Conservation (phyloP, 2,329 filamentous ascomycete species). For the Alternaria incomplexa region DNA sequence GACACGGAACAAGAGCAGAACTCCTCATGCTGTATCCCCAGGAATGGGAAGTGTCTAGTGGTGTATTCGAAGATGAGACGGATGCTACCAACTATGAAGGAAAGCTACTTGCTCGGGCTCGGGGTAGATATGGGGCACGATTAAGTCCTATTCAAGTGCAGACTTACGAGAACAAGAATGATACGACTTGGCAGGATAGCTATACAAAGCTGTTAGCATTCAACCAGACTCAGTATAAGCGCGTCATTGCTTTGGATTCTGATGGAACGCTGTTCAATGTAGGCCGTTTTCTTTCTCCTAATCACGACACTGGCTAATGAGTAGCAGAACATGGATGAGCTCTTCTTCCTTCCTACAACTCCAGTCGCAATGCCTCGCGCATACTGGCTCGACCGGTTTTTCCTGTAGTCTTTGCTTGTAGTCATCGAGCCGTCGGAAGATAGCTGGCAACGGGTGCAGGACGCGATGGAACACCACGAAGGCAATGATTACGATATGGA, state of each 20-base stretch:
- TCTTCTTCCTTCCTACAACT: slow-evolving; percentile 66
- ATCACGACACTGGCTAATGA: not conserved
- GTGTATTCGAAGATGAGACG: not conserved
- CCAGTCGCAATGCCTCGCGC: slow-evolving; percentile 71
- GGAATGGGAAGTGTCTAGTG: not conserved
- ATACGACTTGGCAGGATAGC: not conserved
- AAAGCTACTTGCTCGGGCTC: not conserved
- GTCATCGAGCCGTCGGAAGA: slow-evolving; percentile 62
- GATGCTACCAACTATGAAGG: not conserved
- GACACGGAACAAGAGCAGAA: slow-evolving; percentile 33
- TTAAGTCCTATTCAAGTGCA: not conserved
- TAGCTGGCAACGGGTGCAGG: slow-evolving; percentile 52
- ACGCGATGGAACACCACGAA: slow-evolving; percentile 16
- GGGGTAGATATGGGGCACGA: not conserved
- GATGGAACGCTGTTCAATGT: not conserved
- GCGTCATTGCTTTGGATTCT: not conserved
- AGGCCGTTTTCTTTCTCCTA: too few species aligned
- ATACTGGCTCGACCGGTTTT: slow-evolving; percentile 64
- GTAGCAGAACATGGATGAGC: slow-evolving; percentile 65
- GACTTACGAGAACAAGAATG: not conserved
- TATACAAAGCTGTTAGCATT: not conserved
- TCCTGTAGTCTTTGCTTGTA: slow-evolving; percentile 63
- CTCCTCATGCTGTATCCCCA: slow-evolving; percentile 9
- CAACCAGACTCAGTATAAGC: not conserved
- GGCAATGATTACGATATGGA: slow-evolving; percentile 5